Conservation (phyloP, 2,329 filamentous ascomycete species). For the Furcasterigmium furcatum region DNA sequence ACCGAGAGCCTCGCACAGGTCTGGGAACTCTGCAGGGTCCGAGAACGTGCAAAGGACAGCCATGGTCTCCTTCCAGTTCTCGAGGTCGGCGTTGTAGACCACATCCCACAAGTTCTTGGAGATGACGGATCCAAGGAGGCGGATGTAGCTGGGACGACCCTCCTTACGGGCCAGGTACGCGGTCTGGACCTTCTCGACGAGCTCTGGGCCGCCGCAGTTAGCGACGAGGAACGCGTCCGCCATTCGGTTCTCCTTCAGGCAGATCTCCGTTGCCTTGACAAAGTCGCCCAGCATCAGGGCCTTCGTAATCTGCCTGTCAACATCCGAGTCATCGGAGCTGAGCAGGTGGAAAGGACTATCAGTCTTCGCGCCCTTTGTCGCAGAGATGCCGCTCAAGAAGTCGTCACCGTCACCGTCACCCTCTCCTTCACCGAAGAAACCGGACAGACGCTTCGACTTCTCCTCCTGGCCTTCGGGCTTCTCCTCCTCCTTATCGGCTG, state of each 20-base stretch:
- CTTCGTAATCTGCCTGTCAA: slow-evolving; percentile 83
- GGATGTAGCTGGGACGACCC: slow-evolving; percentile 84
- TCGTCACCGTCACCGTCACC: slow-evolving; percentile 69
- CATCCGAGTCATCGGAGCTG: slow-evolving; percentile 74
- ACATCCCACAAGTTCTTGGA: slow-evolving; percentile 98
- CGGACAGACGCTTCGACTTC: slow-evolving; percentile 62
- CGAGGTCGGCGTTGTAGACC: slow-evolving; percentile 90
- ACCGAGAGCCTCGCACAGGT: slow-evolving; percentile 91
- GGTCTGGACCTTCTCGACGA: slow-evolving; percentile 90
- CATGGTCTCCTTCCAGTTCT: slow-evolving; percentile 97
- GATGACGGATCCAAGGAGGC: slow-evolving; percentile 86
- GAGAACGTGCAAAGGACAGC: slow-evolving; percentile 94
- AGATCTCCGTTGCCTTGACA: slow-evolving; percentile 83
- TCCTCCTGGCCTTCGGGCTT: slow-evolving; percentile 33
- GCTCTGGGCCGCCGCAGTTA: slow-evolving; percentile 89
- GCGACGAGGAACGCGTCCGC: slow-evolving; percentile 98
- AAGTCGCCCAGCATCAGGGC: slow-evolving; percentile 90
- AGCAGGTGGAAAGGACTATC: slow-evolving; percentile 93
- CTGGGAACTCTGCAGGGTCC: slow-evolving; percentile 84
- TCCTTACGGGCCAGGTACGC: slow-evolving; percentile 84
- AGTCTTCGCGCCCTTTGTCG: slow-evolving; percentile 87
- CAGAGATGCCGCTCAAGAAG: slow-evolving; percentile 80
- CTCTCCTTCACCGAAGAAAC: slow-evolving; percentile 72
- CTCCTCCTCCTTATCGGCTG: slow-evolving; percentile 23
- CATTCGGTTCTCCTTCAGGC: slow-evolving; percentile 82